A percentile compares a stretch with the other conserved stretches of the same genome.
Evolutionary conservation across 805 yeast species (phyloP).

Genomic region (Yarrowia porcina): DNA sequence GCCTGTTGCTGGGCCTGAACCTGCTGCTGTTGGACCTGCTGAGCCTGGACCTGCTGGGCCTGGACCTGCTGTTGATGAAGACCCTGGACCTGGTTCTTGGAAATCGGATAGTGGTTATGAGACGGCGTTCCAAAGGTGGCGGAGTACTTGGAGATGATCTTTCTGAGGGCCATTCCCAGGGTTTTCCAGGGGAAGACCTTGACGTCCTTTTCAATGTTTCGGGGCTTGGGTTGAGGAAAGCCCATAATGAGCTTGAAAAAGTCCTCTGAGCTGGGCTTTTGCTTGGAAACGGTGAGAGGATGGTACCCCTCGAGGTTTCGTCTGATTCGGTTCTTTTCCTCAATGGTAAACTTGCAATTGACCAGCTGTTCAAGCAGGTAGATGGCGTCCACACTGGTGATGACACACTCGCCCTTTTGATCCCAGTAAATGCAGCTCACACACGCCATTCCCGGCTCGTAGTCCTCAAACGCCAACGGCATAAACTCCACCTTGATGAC

Average conservation of each 20-base stretch:
- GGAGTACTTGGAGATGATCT: constrained; percentile 57
- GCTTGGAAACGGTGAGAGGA: constrained; percentile 57
- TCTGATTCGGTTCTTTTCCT: constrained; percentile 67
- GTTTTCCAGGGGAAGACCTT: constrained; percentile 62
- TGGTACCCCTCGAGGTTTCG: constrained; percentile 62
- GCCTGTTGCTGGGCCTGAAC: not conserved
- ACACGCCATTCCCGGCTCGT: constrained; percentile 44
- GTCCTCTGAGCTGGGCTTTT: constrained; percentile 40
- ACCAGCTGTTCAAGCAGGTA: constrained; percentile 55
- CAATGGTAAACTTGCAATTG: constrained; percentile 53
- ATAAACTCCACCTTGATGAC: constrained; percentile 42
- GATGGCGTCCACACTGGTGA: constrained; percentile 65
- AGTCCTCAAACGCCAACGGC: constrained; percentile 41
- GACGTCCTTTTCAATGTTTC: constrained; percentile 68
- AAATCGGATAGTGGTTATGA: constrained; percentile 7
- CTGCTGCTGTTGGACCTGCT: not conserved
- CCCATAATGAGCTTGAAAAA: constrained; percentile 54
- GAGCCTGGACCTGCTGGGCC: not conserved
- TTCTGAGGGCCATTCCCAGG: constrained; percentile 51
- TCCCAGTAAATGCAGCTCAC: constrained; percentile 61
- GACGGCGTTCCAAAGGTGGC: constrained; percentile 29
- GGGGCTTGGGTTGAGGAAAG: constrained; percentile 60
- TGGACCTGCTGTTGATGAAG: not conserved
- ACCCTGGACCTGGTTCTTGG: constrained; percentile 19
- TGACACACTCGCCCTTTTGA: constrained; percentile 47